Percentiles rank a stretch among this genome's conserved stretches.
Evolutionary conservation across 495 filamentous ascomycete species (phyloP).

Genomic region (Bacidia rubella): DNA sequence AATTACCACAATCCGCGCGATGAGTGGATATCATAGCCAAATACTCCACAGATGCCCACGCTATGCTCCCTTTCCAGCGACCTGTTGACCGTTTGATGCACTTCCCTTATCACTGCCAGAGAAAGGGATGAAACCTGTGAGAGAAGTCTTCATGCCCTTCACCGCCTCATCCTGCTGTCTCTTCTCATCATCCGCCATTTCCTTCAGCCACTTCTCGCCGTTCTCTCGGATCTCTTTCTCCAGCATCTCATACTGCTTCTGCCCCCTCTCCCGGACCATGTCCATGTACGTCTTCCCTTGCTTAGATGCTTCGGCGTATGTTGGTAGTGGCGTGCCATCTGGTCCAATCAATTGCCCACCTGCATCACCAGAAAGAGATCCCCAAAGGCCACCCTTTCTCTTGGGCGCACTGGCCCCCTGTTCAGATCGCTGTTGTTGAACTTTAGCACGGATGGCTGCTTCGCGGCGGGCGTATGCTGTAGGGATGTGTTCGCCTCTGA

Average conservation of each 20-base stretch:
- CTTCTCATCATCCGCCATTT: conserved; percentile 75
- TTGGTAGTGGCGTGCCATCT: conserved; percentile 36
- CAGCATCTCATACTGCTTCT: conserved; percentile 74
- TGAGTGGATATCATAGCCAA: conserved; percentile 9
- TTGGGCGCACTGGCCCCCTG: conserved; percentile 45
- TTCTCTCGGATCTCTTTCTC: conserved; percentile 84
- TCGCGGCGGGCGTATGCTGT: conserved; percentile 83
- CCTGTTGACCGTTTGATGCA: background rate
- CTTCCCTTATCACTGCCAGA: background rate
- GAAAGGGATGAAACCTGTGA: conserved; percentile 27
- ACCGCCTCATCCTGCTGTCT: conserved; percentile 78
- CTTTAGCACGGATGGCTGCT: conserved; percentile 63
- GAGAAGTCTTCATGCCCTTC: conserved; percentile 64
- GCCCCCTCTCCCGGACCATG: conserved; percentile 77
- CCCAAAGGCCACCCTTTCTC: conserved; percentile 47
- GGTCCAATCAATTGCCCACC: conserved; percentile 44
- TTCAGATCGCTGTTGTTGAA: conserved; percentile 64
- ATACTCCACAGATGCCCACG: background rate
- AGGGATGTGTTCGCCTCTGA: conserved; percentile 73
- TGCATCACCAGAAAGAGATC: conserved; percentile 62
- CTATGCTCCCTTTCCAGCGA: background rate
- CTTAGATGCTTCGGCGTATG: conserved; percentile 55
- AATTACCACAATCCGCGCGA: conserved; percentile 4
- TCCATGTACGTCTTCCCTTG: conserved; percentile 94
- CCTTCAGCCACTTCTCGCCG: conserved; percentile 85